These are phyloP conservation scores for Penicillium oxalicum DNA, from an alignment of 2,329 filamentous ascomycete species.

Conservation along the genomic window DNA sequence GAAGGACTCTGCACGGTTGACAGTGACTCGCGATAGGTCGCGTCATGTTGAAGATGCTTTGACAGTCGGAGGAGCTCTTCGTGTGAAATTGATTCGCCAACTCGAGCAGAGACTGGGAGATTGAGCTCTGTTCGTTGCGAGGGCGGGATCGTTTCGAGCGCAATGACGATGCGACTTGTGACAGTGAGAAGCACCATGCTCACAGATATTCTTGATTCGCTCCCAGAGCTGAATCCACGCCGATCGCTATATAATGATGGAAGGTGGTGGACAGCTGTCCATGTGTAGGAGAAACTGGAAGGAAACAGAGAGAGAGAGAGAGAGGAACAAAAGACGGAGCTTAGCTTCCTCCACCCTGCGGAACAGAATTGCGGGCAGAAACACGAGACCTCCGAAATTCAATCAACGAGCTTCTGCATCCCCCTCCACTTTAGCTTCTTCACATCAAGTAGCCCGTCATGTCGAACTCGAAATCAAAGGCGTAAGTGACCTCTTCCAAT, in stretches of 20 bases:
- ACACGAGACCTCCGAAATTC: constrained; percentile 15
- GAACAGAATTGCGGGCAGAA: constrained; percentile 10
- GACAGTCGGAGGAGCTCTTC: constrained; percentile 36
- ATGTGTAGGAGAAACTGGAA: too few species aligned
- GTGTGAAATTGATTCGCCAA: constrained; percentile 38
- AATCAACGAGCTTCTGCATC: constrained; percentile 12
- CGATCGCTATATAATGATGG: too few species aligned
- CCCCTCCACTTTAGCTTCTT: constrained; percentile 21
- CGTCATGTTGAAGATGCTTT: constrained; percentile 21
- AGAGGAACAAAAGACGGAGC: too few species aligned
- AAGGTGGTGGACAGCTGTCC: too few species aligned
- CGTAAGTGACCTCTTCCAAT: constrained; percentile 16
- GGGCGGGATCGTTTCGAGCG: constrained; percentile 32
- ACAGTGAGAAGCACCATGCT: constrained; percentile 40
- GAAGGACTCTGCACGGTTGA: not conserved
- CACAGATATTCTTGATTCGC: too few species aligned
- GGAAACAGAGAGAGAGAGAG: too few species aligned
- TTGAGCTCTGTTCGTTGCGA: constrained; percentile 29
- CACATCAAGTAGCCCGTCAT: constrained; percentile 20
- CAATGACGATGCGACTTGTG: constrained; percentile 36
- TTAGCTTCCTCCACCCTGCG: too few species aligned
- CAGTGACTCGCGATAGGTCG: constrained; percentile 7
- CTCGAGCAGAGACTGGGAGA: constrained; percentile 26
- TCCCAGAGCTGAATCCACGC: too few species aligned
- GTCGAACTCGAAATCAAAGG: constrained; percentile 27